Conservation (phyloP, 148 eudicot genomes). For the Vaccinium darrowii region DNA sequence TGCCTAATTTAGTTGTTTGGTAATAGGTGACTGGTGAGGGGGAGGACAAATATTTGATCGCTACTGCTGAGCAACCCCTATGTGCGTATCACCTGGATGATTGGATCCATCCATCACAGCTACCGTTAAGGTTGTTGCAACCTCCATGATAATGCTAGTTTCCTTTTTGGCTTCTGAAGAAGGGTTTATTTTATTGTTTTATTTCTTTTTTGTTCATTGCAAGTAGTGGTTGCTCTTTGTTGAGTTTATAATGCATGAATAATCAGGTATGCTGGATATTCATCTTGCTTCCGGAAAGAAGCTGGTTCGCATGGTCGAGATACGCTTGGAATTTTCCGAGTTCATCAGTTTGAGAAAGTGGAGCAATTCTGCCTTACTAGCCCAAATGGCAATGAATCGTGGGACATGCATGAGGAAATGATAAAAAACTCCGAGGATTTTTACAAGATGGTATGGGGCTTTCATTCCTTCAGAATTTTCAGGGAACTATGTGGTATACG, state of each 20-base stretch:
- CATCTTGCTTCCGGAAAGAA: conserved; percentile 91
- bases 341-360: conserved; percentile 90
- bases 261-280: conserved; percentile 80
- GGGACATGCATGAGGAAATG: conserved; percentile 96
- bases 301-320: conserved; percentile 95
- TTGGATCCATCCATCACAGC: conserved; percentile 80
- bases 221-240: conserved; percentile 13
- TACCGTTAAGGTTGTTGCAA: conserved; percentile 61
- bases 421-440: conserved; percentile 76
- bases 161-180: background rate
- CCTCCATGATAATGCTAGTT: background rate
- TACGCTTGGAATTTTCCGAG: conserved; percentile 86
- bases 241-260: conserved; percentile 4
- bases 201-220: background rate
- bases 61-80: conserved; percentile 95
- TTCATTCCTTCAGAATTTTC: background rate
- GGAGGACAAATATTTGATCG: conserved; percentile 94
- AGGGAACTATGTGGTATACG: background rate
- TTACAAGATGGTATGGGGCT: conserved; percentile 56
- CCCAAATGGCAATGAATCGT: conserved; percentile 70
- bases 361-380: conserved; percentile 84
- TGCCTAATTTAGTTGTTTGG: conserved; percentile 11
- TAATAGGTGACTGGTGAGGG: conserved; percentile 84
- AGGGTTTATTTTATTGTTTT: background rate
- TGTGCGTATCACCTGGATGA: conserved; percentile 92